Conservation (phyloP, 2,329 filamentous ascomycete genomes). For the Pseudopithomyces chartarum region DNA sequence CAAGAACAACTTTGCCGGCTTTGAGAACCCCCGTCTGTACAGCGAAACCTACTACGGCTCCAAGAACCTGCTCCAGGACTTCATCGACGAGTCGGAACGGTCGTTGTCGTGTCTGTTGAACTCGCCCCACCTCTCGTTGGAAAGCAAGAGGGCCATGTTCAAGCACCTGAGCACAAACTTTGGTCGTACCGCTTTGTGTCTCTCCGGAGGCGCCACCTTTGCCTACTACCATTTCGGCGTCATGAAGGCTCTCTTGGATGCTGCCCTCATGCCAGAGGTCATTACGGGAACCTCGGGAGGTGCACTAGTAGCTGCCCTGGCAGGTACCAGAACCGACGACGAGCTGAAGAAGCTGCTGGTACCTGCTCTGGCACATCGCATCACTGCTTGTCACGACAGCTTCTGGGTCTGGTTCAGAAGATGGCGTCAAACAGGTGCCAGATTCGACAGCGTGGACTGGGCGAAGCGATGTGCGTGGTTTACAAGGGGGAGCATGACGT, state of each 20-base stretch:
- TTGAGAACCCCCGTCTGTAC: conserved; percentile 93
- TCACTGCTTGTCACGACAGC: conserved; percentile 82
- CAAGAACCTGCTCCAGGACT: conserved; percentile 91
- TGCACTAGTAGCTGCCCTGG: conserved; percentile 82
- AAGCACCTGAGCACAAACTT: conserved; percentile 90
- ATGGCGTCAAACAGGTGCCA: conserved; percentile 91
- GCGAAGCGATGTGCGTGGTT: conserved; percentile 86
- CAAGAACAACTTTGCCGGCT: conserved; percentile 96
- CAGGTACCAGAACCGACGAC: conserved; percentile 88
- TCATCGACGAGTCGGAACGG: conserved; percentile 80
- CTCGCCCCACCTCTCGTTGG: conserved; percentile 68
- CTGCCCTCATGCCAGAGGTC: conserved; percentile 83
- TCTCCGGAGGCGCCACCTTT: conserved; percentile 92
- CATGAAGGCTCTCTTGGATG: conserved; percentile 85
- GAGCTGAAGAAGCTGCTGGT: conserved; percentile 85
- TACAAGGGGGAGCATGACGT: conserved; percentile 87
- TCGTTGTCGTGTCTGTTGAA: conserved; percentile 70
- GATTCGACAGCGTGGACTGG: conserved; percentile 95
- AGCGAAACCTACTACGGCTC: conserved; percentile 97
- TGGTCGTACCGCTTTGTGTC: conserved; percentile 87
- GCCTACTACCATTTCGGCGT: conserved; percentile 98
- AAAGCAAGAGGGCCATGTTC: conserved; percentile 81
- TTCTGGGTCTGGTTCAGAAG: conserved; percentile 76
- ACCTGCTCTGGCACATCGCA: conserved; percentile 81
- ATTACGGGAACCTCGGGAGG: conserved; percentile 97